phyloP scores from a whole-genome alignment of 2,329 filamentous ascomycete genomes.

The Fusarium proliferatum region DNA sequence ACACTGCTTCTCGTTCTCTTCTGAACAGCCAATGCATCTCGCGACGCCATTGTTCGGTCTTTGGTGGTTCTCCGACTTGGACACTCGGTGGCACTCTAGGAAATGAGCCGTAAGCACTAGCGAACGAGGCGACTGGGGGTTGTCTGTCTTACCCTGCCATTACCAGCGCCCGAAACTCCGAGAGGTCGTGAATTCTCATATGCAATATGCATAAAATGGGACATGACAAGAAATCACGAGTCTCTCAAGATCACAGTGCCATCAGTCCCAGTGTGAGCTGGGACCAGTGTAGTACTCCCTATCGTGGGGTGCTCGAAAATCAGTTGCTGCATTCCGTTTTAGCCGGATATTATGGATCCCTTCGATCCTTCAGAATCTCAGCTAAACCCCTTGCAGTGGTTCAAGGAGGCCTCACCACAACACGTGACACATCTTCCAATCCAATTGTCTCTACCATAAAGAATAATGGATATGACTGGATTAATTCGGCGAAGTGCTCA shows the following conservation, averaged over 20 bases:
- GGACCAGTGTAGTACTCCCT: too few species aligned
- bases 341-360: not conserved
- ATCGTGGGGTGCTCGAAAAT: too few species aligned
- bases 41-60: not conserved
- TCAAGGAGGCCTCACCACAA: slow-evolving; percentile 13
- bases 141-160: not conserved
- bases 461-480: too few species aligned
- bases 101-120: slow-evolving; percentile 14
- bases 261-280: not conserved
- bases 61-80: not conserved
- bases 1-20: not conserved
- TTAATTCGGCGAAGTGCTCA: accelerated
- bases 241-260: not conserved
- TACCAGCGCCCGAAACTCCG: too few species aligned
- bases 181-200: too few species aligned
- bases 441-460: too few species aligned
- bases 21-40: not conserved
- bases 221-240: not conserved
- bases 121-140: not conserved
- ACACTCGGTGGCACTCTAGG: not conserved
- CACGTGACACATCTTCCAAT: not conserved
- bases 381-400: not conserved
- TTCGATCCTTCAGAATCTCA: not conserved
- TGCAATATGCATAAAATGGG: not conserved
- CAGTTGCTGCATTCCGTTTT: not conserved